These are phyloP conservation scores for Rhizopogon sp. DNA, from an alignment of 768 basidiomycete genomes.

Conservation along the genomic window DNA sequence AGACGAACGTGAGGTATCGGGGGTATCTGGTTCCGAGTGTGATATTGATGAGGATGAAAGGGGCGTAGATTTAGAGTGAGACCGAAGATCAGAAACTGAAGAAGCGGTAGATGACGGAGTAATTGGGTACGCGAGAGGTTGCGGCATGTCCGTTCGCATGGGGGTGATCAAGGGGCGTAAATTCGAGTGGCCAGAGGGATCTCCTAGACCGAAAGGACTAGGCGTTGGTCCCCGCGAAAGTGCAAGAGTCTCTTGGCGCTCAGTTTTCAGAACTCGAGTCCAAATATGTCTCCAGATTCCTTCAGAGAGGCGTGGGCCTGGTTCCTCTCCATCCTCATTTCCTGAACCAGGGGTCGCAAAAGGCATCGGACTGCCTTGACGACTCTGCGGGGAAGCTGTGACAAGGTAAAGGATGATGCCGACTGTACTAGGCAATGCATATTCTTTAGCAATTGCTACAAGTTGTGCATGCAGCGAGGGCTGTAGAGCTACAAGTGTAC, in stretches of 20 bases:
- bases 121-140: conserved; percentile 24
- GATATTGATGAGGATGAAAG: conserved; percentile 40
- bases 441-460: conserved; percentile 87
- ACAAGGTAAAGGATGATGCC: conserved; percentile 85
- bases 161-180: conserved; percentile 48
- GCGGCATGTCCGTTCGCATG: conserved; percentile 29
- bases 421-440: conserved; percentile 80
- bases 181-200: conserved; percentile 25
- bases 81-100: conserved; percentile 43
- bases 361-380: conserved; percentile 12
- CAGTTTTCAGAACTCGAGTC: conserved; percentile 62
- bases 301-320: conserved; percentile 81
- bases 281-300: conserved; percentile 89
- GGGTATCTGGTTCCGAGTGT: conserved; percentile 45
- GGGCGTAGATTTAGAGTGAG: conserved; percentile 43
- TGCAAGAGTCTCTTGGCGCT: conserved; percentile 39
- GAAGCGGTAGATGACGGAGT: conserved; percentile 44
- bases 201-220: conserved; percentile 40
- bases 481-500: conserved; percentile 82
- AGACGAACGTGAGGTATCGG: conserved; percentile 43
- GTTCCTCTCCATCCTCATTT: conserved; percentile 41
- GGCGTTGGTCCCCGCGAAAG: conserved; percentile 31
- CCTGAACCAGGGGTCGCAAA: conserved; percentile 9
- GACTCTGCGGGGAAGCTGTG: conserved; percentile 26
- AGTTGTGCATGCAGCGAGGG: conserved; percentile 81